phyloP scores from a whole-genome alignment of 2,329 filamentous ascomycete species.

The Verruconis gallopava region DNA sequence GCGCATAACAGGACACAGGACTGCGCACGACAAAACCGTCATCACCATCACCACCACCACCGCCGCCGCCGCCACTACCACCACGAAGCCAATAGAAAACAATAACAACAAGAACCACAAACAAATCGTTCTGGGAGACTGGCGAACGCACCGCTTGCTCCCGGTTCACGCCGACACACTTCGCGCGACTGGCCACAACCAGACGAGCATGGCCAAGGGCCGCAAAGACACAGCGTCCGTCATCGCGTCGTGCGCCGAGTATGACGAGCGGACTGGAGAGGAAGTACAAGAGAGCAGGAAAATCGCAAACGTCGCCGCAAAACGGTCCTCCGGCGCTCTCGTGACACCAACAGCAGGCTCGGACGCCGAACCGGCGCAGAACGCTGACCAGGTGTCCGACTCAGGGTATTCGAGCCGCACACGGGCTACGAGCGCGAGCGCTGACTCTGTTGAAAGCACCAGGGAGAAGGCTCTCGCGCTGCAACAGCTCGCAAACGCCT shows the following conservation, averaged over 20 bases:
- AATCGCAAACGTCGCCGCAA: conserved; percentile 1
- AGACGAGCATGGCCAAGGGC: conserved; percentile 4
- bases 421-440: conserved; percentile 37
- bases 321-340: conserved; percentile 1
- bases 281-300: conserved; percentile 5
- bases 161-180: background rate
- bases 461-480: conserved; percentile 2
- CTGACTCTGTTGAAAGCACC: conserved; percentile 35
- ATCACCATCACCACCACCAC: background rate
- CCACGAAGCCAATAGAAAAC: too few relatives aligned
- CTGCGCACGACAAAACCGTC: background rate
- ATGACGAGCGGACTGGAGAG: conserved; percentile 4
- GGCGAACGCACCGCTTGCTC: background rate
- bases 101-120: background rate
- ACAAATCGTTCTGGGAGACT: background rate
- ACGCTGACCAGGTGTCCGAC: conserved; percentile 41
- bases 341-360: background rate
- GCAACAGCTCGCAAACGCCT: background rate
- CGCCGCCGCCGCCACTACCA: background rate
- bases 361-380: too few relatives aligned
- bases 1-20: background rate
- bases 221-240: conserved; percentile 1
- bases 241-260: conserved; percentile 8
- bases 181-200: background rate
- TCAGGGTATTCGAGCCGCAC: conserved; percentile 50